Evolutionary conservation across 75 land plant genomes (phyloP).

Genomic region (Chamaecyparis obtusa): DNA sequence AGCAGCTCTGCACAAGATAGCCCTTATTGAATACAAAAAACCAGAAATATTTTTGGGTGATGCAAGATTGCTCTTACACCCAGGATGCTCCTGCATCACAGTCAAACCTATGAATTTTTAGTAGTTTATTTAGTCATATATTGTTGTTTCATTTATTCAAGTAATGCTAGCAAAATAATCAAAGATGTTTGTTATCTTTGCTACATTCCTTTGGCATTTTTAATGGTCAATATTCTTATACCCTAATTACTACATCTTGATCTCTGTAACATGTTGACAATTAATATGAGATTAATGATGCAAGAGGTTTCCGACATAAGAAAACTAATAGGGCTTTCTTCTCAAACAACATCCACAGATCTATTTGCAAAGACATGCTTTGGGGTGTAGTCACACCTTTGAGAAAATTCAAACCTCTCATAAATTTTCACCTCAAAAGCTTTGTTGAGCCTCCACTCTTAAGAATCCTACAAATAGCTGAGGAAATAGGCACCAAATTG

Average conservation of each 20-base stretch:
- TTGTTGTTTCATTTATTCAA: no score
- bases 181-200: no score
- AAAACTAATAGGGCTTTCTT: conserved; percentile 64
- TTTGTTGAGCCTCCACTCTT: conserved; percentile 74
- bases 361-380: conserved; percentile 71
- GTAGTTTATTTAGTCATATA: no score
- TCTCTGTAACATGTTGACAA: conserved; percentile 57
- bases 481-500: conserved; percentile 52
- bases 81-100: no score
- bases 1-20: no score
- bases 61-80: no score
- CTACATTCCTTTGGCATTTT: not conserved
- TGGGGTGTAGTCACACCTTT: conserved; percentile 59
- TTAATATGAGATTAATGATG: conserved; percentile 21
- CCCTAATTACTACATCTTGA: not conserved
- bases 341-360: conserved; percentile 59
- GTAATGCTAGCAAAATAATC: no score
- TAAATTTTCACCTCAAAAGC: conserved; percentile 48
- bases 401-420: conserved; percentile 51
- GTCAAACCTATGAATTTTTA: no score
- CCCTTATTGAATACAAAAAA: no score
- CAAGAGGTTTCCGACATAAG: conserved; percentile 13
- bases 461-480: conserved; percentile 31
- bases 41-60: no score
- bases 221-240: not conserved